Percentiles rank a stretch among this genome's conserved stretches.
Evolutionary conservation across 768 basidiomycete genomes (phyloP).

Genomic region (Neoboletus subvelutipes): DNA sequence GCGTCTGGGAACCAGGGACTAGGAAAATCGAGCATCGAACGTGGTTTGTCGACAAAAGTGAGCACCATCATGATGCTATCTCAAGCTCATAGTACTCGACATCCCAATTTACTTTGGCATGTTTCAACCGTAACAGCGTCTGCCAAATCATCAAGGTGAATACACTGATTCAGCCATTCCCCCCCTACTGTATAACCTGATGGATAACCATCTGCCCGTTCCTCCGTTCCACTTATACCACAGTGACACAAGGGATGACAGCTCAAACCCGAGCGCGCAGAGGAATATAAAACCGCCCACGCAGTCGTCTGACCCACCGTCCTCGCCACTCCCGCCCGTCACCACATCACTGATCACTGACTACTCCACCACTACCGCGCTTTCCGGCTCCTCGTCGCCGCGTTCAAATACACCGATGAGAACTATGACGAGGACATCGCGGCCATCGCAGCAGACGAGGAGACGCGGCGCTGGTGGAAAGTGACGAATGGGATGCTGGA

Average conservation of each 20-base stretch:
- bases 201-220: neutral
- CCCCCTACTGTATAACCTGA: neutral
- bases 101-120: neutral
- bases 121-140: constrained; percentile 46
- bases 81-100: neutral
- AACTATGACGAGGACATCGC: constrained; percentile 70
- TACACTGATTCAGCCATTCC: neutral
- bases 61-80: too few species aligned
- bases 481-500: constrained; percentile 78
- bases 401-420: constrained; percentile 68
- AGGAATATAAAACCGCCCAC: constrained; percentile 58
- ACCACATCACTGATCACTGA: constrained; percentile 74
- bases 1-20: too few species aligned
- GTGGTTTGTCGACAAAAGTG: too few species aligned
- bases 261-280: too few species aligned
- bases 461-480: constrained; percentile 77
- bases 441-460: constrained; percentile 57
- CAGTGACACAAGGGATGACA: constrained; percentile 51
- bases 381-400: constrained; percentile 64
- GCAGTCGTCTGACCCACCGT: constrained; percentile 66
- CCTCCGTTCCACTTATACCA: too few species aligned
- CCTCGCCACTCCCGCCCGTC: constrained; percentile 56
- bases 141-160: constrained; percentile 72
- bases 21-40: too few species aligned
- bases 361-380: constrained; percentile 71